These are phyloP conservation scores for Eleusine indica DNA, from an alignment of 176 grass and related monocot species.

Conservation along the genomic window DNA sequence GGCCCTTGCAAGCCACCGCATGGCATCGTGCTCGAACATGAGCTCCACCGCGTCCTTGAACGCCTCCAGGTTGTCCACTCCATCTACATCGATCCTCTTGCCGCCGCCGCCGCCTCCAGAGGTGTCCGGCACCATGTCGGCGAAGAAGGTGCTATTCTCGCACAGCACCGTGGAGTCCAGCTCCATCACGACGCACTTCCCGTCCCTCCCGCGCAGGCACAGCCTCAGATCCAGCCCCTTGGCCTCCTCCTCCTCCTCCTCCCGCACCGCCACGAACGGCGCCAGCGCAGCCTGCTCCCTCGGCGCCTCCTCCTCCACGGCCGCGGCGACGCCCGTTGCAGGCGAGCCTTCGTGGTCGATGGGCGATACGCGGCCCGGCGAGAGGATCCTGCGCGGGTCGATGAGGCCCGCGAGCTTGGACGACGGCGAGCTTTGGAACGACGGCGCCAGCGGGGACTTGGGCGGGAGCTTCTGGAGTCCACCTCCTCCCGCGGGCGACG, in stretches of 20 bases:
- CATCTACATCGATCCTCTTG: conserved; percentile 60
- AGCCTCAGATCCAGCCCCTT: conserved; percentile 67
- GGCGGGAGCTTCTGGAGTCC: conserved; percentile 45
- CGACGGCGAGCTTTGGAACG: conserved; percentile 70
- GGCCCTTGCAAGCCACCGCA: conserved; percentile 57
- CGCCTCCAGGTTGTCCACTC: conserved; percentile 71
- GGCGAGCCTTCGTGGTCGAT: conserved; percentile 69
- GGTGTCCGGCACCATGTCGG: conserved; percentile 50
- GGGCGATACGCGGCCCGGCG: conserved; percentile 88
- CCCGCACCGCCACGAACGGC: conserved; percentile 44
- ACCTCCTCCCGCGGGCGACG: neutral
- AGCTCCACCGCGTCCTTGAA: conserved; percentile 78
- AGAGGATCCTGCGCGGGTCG: conserved; percentile 83
- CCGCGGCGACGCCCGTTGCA: neutral
- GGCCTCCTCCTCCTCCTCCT: conserved; percentile 42
- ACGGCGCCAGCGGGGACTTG: conserved; percentile 51
- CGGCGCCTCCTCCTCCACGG: conserved; percentile 3
- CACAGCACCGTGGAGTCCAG: conserved; percentile 70
- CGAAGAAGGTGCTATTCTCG: conserved; percentile 72
- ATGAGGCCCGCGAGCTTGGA: conserved; percentile 71
- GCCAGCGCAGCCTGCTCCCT: conserved; percentile 3
- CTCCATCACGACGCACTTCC: conserved; percentile 62
- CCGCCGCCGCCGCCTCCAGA: neutral
- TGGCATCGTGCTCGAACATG: conserved; percentile 62
- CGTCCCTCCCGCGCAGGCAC: conserved; percentile 64